These are phyloP conservation scores for Podospora pseudopauciseta DNA, from an alignment of 495 filamentous ascomycete species.

Conservation along the genomic window DNA sequence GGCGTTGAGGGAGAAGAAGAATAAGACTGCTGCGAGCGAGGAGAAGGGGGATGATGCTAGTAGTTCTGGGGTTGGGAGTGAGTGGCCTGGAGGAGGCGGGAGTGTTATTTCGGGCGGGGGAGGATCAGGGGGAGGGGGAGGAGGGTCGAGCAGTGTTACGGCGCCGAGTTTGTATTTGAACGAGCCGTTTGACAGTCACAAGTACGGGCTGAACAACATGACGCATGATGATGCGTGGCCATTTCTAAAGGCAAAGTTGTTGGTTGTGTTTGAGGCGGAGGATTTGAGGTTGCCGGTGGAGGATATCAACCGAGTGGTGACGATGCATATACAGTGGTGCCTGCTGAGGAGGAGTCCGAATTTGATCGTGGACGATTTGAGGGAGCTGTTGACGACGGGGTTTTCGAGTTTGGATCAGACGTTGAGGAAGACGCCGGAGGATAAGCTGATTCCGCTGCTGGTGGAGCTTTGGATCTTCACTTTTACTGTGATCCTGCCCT, in stretches of 20 bases:
- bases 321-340: constrained; percentile 73
- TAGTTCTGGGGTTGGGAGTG: constrained; percentile 31
- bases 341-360: constrained; percentile 63
- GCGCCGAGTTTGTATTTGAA: constrained; percentile 35
- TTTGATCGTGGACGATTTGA: constrained; percentile 72
- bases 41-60: constrained; percentile 54
- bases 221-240: constrained; percentile 92
- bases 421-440: constrained; percentile 70
- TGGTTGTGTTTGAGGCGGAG: constrained; percentile 90
- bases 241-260: constrained; percentile 81
- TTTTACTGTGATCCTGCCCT: constrained; percentile 85
- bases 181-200: constrained; percentile 47
- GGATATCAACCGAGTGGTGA: constrained; percentile 86
- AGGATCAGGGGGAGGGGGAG: constrained; percentile 23
- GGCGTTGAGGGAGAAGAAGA: constrained; percentile 83
- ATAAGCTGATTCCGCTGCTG: constrained; percentile 75
- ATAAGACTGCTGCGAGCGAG: constrained; percentile 61
- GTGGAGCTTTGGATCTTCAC: constrained; percentile 93
- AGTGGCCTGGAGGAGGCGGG: constrained; percentile 51
- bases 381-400: constrained; percentile 74
- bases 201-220: constrained; percentile 76
- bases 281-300: constrained; percentile 86
- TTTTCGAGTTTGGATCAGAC: constrained; percentile 84
- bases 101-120: constrained; percentile 39
- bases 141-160: constrained; percentile 16